Evolutionary conservation across 2,329 filamentous ascomycete species (phyloP).

Genomic region (Arthroderma sp.): DNA sequence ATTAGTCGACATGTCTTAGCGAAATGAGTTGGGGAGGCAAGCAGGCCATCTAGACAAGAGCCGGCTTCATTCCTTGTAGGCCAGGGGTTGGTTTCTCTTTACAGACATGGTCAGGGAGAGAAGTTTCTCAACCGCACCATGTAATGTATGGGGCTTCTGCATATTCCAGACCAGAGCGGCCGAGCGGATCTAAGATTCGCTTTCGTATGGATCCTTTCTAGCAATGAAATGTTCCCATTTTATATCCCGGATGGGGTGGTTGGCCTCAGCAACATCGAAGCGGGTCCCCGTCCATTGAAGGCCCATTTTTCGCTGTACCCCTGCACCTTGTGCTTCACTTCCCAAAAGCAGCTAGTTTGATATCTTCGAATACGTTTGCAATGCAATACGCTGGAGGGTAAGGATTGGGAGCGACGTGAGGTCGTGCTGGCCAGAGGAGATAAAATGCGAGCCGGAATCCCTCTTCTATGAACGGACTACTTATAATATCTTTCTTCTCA

Average conservation of each 20-base stretch:
- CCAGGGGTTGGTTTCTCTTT: neutral
- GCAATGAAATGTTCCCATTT: neutral
- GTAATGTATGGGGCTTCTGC: neutral
- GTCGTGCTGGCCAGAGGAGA: neutral
- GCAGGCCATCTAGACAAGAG: neutral
- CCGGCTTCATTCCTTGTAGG: neutral
- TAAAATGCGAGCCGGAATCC: neutral
- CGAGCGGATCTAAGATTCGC: neutral
- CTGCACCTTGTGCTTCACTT: neutral
- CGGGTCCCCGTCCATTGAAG: neutral
- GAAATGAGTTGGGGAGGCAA: neutral
- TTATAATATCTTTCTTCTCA: neutral
- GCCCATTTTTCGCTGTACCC: neutral
- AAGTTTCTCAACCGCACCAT: neutral
- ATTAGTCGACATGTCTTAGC: neutral
- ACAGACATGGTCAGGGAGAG: neutral
- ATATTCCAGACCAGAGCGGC: neutral
- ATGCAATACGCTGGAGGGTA: neutral
- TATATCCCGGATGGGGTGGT: neutral
- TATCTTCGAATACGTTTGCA: neutral
- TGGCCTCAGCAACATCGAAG: neutral
- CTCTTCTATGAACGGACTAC: neutral
- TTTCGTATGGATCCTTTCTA: slow-evolving; percentile 5
- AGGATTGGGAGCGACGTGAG: neutral
- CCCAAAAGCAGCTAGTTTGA: neutral